Conservation (phyloP, 2,329 filamentous ascomycete species). For the Exophiala phaeomuriformis region DNA sequence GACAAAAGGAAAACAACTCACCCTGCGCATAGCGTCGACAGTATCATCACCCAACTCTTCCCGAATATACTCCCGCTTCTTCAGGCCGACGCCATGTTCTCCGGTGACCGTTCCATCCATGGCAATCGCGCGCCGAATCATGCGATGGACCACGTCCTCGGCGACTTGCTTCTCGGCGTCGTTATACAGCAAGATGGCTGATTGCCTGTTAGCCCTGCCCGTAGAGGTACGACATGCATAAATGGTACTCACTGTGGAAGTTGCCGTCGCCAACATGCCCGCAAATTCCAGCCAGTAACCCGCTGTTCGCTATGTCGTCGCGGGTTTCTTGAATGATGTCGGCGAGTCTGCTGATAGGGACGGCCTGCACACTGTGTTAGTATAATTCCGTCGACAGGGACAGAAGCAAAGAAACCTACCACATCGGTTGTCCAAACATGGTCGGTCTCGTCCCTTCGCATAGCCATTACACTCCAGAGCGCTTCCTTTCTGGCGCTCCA, state of each 20-base stretch:
- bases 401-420: constrained; percentile 5
- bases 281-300: constrained; percentile 59
- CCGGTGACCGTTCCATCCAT: constrained; percentile 67
- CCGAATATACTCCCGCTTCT: constrained; percentile 58
- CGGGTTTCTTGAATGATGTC: constrained; percentile 67
- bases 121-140: constrained; percentile 63
- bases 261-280: constrained; percentile 70
- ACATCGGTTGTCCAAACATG: constrained; percentile 75
- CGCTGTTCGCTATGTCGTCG: constrained; percentile 54
- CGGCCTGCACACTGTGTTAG: constrained; percentile 40
- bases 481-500: constrained; percentile 72
- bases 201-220: constrained; percentile 3
- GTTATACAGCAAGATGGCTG: constrained; percentile 56
- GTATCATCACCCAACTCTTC: constrained; percentile 56
- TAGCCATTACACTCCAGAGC: constrained; percentile 64
- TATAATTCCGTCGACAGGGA: neutral
- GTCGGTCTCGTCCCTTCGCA: constrained; percentile 52
- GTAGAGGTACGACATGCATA: neutral
- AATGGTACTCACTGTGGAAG: constrained; percentile 52
- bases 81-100: constrained; percentile 63
- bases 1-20: constrained; percentile 33
- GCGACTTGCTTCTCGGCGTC: constrained; percentile 50
- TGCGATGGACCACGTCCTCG: constrained; percentile 56
- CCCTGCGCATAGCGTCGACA: constrained; percentile 58
- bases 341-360: constrained; percentile 63